Evolutionary conservation across 2,329 filamentous ascomycete genomes (phyloP).

Genomic region (Myriosclerotinia scirpicola): DNA sequence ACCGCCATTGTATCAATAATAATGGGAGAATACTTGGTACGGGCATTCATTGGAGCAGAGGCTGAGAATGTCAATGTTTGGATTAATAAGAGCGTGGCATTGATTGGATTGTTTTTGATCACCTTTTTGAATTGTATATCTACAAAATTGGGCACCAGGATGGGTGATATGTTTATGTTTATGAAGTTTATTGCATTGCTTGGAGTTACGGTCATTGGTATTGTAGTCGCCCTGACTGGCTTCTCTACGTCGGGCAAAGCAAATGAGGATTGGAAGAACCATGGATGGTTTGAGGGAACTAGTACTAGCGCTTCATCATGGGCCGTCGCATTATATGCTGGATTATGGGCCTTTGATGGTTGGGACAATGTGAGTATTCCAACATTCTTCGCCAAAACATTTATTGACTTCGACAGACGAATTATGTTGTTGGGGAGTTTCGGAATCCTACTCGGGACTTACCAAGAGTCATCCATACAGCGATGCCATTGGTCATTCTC

Average conservation of each 20-base stretch:
- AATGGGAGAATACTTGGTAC: conserved; percentile 95
- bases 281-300: conserved; percentile 86
- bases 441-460: conserved; percentile 87
- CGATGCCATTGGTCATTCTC: conserved; percentile 89
- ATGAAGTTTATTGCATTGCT: conserved; percentile 90
- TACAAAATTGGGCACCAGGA: conserved; percentile 79
- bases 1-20: conserved; percentile 96
- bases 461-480: conserved; percentile 91
- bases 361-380: conserved; percentile 87
- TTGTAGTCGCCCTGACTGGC: conserved; percentile 86
- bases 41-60: conserved; percentile 83
- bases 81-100: conserved; percentile 85
- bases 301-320: conserved; percentile 77
- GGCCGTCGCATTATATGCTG: conserved; percentile 93
- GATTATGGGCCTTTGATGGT: conserved; percentile 96
- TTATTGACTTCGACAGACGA: conserved; percentile 62
- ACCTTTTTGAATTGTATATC: conserved; percentile 89
- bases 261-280: conserved; percentile 82
- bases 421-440: conserved; percentile 97
- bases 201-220: conserved; percentile 81
- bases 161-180: conserved; percentile 94
- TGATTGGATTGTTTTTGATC: conserved; percentile 72
- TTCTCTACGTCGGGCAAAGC: conserved; percentile 73
- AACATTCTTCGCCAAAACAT: neutral
- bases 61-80: conserved; percentile 77